Evolutionary conservation across 176 grass and related monocot genomes (phyloP), one percentile per base, ranked within the genome.

Genomic region (Metroxylon sagu): DNA sequence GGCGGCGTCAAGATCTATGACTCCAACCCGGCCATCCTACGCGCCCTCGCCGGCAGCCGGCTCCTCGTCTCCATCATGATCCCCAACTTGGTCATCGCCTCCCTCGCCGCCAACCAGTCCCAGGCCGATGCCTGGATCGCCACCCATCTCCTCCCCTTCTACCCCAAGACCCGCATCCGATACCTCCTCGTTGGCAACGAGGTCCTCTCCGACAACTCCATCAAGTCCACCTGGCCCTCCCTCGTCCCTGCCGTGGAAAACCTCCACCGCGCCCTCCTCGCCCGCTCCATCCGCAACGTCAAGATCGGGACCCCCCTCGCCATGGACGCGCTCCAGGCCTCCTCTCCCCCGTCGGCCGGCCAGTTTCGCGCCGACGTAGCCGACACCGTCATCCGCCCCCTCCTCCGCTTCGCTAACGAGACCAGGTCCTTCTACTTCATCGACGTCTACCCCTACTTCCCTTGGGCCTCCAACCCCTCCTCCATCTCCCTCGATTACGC

Each of bases 181-280:
- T 97, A 71, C 75, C 82, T 97, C 7, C 92, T 97, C 67, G 75
- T 97, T 39, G 92, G 87, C 10, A 91, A 97, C 72, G 92, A 97
- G 84, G 57, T 97, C 26, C 86, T 97, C 65, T 90, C 92, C 35
- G 78, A 97, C 72, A 12, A 16, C 30, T 82, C 87, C 72, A 48
- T 87, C 4, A 19, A 51, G 29, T 80, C 92, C 50, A 67, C 69
- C 31, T 88, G 92, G 92, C 62, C 74, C 3, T 65, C 18, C 35
- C 61, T 97, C 48, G 87, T 97, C 27, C 87, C 87, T 2, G 83
- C 92, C 31, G 90, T 97, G 61, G 68, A 62, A 48, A 88, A 97
- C 69, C 76, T 97, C 27, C 80, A 82, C 72, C 65, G 26, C 6
- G 64, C 87, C 61, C 50, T 97, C 60, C 77, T 63, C 4, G 29